phyloP scores from a whole-genome alignment of 768 basidiomycete genomes.

The Boletus pseudopeckii region DNA sequence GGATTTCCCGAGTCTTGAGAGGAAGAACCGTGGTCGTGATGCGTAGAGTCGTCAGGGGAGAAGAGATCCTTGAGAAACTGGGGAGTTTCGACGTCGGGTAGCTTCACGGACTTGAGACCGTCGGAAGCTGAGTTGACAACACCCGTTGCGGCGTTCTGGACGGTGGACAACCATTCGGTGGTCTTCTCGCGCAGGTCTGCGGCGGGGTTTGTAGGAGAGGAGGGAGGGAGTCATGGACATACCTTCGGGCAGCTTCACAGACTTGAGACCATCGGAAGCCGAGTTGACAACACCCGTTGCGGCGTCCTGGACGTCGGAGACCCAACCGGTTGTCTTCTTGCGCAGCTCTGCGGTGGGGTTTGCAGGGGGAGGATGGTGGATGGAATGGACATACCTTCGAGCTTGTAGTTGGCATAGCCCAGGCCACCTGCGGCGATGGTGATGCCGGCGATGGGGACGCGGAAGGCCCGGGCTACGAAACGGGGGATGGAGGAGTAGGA shows the following conservation, averaged over 20 bases:
- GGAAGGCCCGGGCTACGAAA: slow-evolving; percentile 82
- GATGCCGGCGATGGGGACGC: slow-evolving; percentile 83
- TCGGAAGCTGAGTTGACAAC: slow-evolving; percentile 72
- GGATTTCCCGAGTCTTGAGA: slow-evolving; percentile 37
- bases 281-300: slow-evolving; percentile 60
- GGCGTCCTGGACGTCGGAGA: slow-evolving; percentile 61
- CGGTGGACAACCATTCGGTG: slow-evolving; percentile 58
- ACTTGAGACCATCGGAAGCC: slow-evolving; percentile 66
- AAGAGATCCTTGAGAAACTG: slow-evolving; percentile 71
- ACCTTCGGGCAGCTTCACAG: slow-evolving; percentile 61
- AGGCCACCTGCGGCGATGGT: slow-evolving; percentile 89
- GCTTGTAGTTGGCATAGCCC: slow-evolving; percentile 95
- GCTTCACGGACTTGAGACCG: slow-evolving; percentile 50
- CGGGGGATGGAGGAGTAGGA: slow-evolving; percentile 89
- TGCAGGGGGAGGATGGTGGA: background rate
- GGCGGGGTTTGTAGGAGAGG: background rate
- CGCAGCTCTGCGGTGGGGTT: slow-evolving; percentile 54
- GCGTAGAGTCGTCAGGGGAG: slow-evolving; percentile 29
- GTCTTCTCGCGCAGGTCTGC: slow-evolving; percentile 71
- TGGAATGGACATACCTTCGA: slow-evolving; percentile 65
- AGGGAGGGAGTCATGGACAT: slow-evolving; percentile 17
- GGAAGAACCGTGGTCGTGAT: slow-evolving; percentile 31
- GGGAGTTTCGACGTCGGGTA: slow-evolving; percentile 47
- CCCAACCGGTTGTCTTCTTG: slow-evolving; percentile 65
- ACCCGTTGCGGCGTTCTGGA: slow-evolving; percentile 59